Base-by-base conservation (phyloP, 2,329 filamentous ascomycete species). In the Diaporthe aspalathi region DNA sequence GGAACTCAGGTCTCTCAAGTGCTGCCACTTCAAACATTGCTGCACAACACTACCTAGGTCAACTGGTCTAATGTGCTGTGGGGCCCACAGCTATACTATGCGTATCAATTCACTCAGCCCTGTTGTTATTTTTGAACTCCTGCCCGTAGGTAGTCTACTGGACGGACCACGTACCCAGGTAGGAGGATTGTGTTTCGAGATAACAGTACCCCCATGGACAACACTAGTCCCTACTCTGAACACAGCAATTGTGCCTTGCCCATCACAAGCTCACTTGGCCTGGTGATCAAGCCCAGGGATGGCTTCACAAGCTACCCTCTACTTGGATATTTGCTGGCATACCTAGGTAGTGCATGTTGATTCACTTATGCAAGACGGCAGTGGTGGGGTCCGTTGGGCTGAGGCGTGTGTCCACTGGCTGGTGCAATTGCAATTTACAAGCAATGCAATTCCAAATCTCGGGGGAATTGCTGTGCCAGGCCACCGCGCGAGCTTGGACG, bases 51-150 rank as follows among this genome's bases (percentile, higher is more conserved):
- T n/a, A 9, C 32, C 32, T 9, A 35, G 5, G 32, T 35, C 43
- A 43, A 49, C 49, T 43, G 35, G 27, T n/a, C 60, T 63, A 20
- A 27, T 63, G 60, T 63, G 60, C 43, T 63, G 60, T 63, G 60
- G 60, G 43, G 27, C 57, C 57, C 12, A 32, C 27, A 45, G 17
- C 57, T 40, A 47, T 63, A 20, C 12, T 14, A 49, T 32, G 27
- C n/a, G 29, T 17, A 16, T n/a, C n/a, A n/a, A n/a, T 14, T 29
- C 60, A 63, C 9, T 14, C 60, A 35, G 20, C 43, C 43, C 27
- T 49, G 14, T 35, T 63, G 11, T 47, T 63, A 14, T 17, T 49
- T 32, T 24, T 38, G 60, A 63, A 49, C 1, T 20, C 7, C n/a
- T n/a, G n/a, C n/a, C n/a, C n/a, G n/a, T n/a, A n/a, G n/a, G 11